Evolutionary conservation across 1,284 basidiomycete genomes (phyloP).

Genomic region (Blastosporella zonata): DNA sequence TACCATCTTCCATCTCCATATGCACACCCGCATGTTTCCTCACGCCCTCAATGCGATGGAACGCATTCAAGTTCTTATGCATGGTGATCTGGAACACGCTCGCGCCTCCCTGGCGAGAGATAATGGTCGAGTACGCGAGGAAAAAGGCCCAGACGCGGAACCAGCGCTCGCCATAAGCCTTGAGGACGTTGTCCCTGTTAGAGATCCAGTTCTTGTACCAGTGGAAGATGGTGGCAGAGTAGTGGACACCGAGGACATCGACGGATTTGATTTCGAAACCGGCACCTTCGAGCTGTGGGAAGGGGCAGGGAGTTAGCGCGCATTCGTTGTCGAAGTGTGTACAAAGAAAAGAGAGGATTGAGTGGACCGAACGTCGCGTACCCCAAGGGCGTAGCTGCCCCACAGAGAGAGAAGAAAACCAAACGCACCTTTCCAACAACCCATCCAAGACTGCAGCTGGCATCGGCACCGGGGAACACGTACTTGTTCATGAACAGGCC

Average conservation of each 20-base stretch:
- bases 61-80: conserved; percentile 97
- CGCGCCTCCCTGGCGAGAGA: conserved; percentile 73
- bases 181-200: conserved; percentile 87
- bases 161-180: conserved; percentile 90
- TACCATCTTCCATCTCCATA: conserved; percentile 35
- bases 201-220: conserved; percentile 97
- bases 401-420: neutral
- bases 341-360: too few relatives aligned
- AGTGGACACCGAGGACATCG: conserved; percentile 96
- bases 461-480: conserved; percentile 97
- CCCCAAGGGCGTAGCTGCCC: too few relatives aligned
- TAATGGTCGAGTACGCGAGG: conserved; percentile 79
- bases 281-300: conserved; percentile 70
- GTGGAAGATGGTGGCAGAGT: conserved; percentile 89
- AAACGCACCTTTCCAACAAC: conserved; percentile 62
- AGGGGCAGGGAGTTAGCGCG: too few relatives aligned
- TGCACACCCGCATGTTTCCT: conserved; percentile 75
- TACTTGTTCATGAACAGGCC: conserved; percentile 96
- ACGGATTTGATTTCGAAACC: conserved; percentile 97
- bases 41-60: conserved; percentile 82
- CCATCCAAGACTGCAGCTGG: conserved; percentile 94
- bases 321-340: too few relatives aligned
- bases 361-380: too few relatives aligned
- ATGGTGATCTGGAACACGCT: conserved; percentile 95
- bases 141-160: conserved; percentile 91